phyloP scores from a whole-genome alignment of 768 basidiomycete species.

The Lentinula sp. region DNA sequence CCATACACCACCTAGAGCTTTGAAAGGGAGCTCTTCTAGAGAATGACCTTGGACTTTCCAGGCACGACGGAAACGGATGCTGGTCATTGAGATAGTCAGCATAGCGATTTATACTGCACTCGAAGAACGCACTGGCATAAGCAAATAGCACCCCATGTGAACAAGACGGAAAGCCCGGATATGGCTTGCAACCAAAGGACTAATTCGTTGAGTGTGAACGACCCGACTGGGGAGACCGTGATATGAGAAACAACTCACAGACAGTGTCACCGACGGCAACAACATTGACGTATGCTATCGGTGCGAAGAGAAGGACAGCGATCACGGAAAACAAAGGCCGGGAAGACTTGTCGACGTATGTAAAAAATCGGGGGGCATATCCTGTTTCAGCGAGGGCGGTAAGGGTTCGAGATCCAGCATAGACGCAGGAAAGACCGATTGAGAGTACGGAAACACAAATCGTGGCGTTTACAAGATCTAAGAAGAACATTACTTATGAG shows the following conservation, averaged over 20 bases:
- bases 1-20: constrained; percentile 34
- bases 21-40: constrained; percentile 37
- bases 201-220: constrained; percentile 7
- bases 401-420: constrained; percentile 38
- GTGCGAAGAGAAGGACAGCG: constrained; percentile 28
- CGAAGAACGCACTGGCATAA: constrained; percentile 33
- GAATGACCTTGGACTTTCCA: constrained; percentile 40
- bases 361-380: constrained; percentile 36
- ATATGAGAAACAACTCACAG: constrained; percentile 20
- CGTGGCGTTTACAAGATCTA: constrained; percentile 33
- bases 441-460: constrained; percentile 42
- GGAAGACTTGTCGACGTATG: constrained; percentile 40
- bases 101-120: background rate
- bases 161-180: constrained; percentile 40
- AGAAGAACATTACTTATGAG: too few species aligned
- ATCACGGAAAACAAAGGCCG: constrained; percentile 38
- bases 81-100: constrained; percentile 6
- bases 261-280: constrained; percentile 27
- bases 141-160: constrained; percentile 40
- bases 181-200: constrained; percentile 39
- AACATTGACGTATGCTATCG: constrained; percentile 35
- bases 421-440: constrained; percentile 39
- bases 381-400: constrained; percentile 42
- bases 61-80: constrained; percentile 39
- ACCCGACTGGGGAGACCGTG: background rate